Conservation (phyloP, 2,329 filamentous ascomycete genomes). For the Beauveria scarabaeidicola region DNA sequence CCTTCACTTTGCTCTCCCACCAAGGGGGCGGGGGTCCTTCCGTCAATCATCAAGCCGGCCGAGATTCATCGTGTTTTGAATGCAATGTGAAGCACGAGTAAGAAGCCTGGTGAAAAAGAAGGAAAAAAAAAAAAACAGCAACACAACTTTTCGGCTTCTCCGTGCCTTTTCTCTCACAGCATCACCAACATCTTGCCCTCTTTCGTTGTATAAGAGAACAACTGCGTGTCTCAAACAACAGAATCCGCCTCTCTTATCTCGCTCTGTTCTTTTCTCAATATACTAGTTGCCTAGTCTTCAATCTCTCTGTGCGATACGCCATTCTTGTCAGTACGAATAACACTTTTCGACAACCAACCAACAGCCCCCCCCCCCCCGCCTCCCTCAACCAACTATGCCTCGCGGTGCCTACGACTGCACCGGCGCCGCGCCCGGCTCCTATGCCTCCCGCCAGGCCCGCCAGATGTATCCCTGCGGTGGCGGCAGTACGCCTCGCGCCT, state of each 20-base stretch:
- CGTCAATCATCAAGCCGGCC: no score
- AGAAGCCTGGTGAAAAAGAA: no score
- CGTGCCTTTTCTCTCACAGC: not conserved
- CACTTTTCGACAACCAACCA: not conserved
- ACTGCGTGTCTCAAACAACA: not conserved
- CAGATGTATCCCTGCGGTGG: not conserved
- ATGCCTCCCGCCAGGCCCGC: not conserved
- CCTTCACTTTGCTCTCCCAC: not conserved
- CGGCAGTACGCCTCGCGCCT: conserved; percentile 4
- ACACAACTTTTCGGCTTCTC: no score
- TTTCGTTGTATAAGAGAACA: not conserved
- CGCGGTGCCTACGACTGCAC: conserved; percentile 9
- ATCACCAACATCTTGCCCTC: not conserved
- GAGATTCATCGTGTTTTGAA: not conserved
- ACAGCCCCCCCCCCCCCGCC: no score
- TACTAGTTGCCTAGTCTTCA: no score
- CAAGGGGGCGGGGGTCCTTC: no score
- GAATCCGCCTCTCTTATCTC: not conserved
- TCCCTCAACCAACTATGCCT: not conserved
- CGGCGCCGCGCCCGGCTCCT: conserved; percentile 7
- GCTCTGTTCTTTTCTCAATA: not conserved
- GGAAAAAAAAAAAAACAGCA: no score
- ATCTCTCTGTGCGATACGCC: not conserved
- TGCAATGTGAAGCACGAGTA: not conserved
- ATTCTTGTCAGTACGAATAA: not conserved